phyloP scores from a whole-genome alignment of 257 asterid genomes.

The Nicotiana benthamiana region DNA sequence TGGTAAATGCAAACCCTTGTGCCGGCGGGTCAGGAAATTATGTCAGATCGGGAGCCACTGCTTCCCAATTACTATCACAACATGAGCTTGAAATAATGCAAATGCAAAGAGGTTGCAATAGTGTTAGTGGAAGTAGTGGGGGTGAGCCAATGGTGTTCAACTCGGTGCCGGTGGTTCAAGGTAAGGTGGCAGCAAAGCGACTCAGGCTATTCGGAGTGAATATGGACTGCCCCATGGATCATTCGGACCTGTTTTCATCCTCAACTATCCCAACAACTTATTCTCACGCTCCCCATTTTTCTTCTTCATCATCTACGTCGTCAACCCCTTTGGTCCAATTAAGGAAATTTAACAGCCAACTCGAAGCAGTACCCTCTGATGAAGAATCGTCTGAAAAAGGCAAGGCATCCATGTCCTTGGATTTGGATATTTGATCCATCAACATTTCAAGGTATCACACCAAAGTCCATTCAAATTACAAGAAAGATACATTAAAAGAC shows the following conservation, averaged over 20 bases:
- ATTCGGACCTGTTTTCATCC: slow-evolving; percentile 32
- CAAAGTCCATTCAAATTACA: not conserved
- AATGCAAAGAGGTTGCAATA: slow-evolving; percentile 12
- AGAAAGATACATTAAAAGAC: not conserved
- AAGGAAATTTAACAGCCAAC: not conserved
- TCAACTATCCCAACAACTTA: slow-evolving; percentile 4
- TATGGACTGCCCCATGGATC: slow-evolving; percentile 67
- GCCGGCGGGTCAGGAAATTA: slow-evolving; percentile 32
- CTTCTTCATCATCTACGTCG: slow-evolving; percentile 6
- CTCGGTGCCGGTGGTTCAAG: slow-evolving; percentile 99
- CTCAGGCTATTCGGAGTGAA: slow-evolving; percentile 88
- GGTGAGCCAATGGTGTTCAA: slow-evolving; percentile 47
- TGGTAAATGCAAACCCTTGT: slow-evolving; percentile 61
- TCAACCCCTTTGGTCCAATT: slow-evolving; percentile 12
- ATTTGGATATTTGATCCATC: slow-evolving; percentile 45
- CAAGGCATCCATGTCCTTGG: slow-evolving; percentile 56
- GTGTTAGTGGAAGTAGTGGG: not conserved
- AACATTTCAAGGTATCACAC: too few relatives aligned
- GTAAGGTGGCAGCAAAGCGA: slow-evolving; percentile 78
- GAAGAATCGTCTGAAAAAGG: slow-evolving; percentile 31
- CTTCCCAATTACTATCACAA: not conserved
- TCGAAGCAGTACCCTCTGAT: not conserved
- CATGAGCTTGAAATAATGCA: not conserved
- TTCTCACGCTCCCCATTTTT: slow-evolving; percentile 5
- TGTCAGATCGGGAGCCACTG: slow-evolving; percentile 24